phyloP scores from a whole-genome alignment of 2,329 filamentous ascomycete genomes.

The Colletotrichum sublineola region DNA sequence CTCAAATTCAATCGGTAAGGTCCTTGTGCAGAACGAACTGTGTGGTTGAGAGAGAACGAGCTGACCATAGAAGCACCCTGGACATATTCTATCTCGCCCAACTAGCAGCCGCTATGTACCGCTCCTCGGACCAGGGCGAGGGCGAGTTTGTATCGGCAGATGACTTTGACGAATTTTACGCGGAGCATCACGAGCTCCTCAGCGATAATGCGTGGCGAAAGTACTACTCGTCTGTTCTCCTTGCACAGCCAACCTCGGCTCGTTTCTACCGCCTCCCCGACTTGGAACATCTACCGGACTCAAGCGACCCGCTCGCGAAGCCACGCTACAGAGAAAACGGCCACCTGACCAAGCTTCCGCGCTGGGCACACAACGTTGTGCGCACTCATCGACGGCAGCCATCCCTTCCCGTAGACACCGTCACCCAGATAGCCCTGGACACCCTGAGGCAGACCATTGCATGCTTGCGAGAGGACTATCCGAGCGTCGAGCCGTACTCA shows the following conservation, averaged over 20 bases:
- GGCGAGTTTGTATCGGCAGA: background rate
- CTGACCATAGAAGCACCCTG: conserved; percentile 29
- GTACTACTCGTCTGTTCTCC: conserved; percentile 41
- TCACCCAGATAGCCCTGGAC: conserved; percentile 14
- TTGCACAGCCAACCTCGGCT: conserved; percentile 42
- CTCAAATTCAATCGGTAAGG: conserved; percentile 35
- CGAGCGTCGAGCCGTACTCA: conserved; percentile 17
- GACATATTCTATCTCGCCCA: conserved; percentile 41
- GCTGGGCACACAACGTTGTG: conserved; percentile 29
- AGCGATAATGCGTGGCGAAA: conserved; percentile 8
- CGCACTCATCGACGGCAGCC: conserved; percentile 15
- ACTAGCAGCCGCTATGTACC: conserved; percentile 34
- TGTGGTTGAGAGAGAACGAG: background rate
- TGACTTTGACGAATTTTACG: conserved; percentile 36
- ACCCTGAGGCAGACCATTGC: conserved; percentile 30
- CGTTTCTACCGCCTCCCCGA: conserved; percentile 40
- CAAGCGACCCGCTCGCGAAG: conserved; percentile 21
- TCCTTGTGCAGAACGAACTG: background rate
- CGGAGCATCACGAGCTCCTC: conserved; percentile 18
- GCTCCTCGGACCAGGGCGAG: conserved; percentile 12
- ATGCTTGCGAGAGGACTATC: conserved; percentile 5
- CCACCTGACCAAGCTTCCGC: conserved; percentile 30
- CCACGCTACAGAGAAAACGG: conserved; percentile 20
- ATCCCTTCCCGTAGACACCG: background rate
- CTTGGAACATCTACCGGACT: conserved; percentile 35